These are phyloP conservation scores for Suhomyces guaymorum DNA, from an alignment of 1,139 yeast genomes.

Conservation along the genomic window DNA sequence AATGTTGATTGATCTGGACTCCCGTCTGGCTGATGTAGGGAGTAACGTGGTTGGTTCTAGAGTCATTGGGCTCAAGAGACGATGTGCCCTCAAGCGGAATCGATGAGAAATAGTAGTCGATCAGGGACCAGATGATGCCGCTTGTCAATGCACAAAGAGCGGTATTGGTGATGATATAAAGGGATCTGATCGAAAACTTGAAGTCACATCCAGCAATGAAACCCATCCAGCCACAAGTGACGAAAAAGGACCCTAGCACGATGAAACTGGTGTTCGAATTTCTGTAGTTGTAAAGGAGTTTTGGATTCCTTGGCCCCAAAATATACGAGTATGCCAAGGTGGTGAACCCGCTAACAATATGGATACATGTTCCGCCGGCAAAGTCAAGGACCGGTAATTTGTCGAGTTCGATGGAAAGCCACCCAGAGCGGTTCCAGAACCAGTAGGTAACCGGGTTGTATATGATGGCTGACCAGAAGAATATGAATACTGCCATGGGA, in stretches of 20 bases:
- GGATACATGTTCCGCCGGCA: conserved; percentile 69
- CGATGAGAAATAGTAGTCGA: conserved; percentile 44
- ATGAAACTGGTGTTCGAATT: conserved; percentile 44
- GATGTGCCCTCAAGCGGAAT: conserved; percentile 35
- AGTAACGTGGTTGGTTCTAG: not conserved
- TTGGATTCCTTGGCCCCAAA: conserved; percentile 55
- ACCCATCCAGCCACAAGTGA: conserved; percentile 47
- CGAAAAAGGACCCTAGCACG: conserved; percentile 52
- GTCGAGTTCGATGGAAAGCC: conserved; percentile 47
- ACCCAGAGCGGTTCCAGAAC: conserved; percentile 64
- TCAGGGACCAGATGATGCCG: conserved; percentile 39
- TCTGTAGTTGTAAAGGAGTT: conserved; percentile 38
- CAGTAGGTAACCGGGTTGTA: conserved; percentile 66
- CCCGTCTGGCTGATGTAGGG: conserved; percentile 22
- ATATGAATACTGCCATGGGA: conserved; percentile 55
- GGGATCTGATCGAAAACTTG: conserved; percentile 36
- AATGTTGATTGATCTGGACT: conserved; percentile 21
- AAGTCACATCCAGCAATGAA: conserved; percentile 49
- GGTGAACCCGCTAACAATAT: conserved; percentile 59
- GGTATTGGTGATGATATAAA: conserved; percentile 39
- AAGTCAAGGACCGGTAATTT: conserved; percentile 56
- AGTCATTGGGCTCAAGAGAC: not conserved
- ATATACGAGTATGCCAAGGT: conserved; percentile 60
- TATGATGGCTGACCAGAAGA: conserved; percentile 57
- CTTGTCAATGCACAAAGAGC: conserved; percentile 38